Evolutionary conservation across 345 rosid species (phyloP).

Genomic region (Sapria himalayana): DNA sequence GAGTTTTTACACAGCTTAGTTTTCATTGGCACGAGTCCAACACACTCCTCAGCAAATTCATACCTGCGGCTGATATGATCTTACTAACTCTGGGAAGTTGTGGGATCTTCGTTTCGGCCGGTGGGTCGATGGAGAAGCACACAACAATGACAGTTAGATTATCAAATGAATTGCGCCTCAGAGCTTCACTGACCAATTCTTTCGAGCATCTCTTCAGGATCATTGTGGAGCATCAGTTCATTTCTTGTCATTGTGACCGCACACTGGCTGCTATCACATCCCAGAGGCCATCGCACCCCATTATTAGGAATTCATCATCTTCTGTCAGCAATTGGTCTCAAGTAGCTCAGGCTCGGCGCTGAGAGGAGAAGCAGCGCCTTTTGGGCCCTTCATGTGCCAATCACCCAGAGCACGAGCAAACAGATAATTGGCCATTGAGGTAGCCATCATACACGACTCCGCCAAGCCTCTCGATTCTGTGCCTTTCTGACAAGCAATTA

Average conservation of each 20-base stretch:
- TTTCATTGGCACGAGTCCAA: slow-evolving; percentile 24
- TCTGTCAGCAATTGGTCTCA: slow-evolving; percentile 33
- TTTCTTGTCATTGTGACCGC: slow-evolving; percentile 48
- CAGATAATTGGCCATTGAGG: slow-evolving; percentile 54
- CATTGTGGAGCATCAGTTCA: slow-evolving; percentile 35
- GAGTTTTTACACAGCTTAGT: slow-evolving; percentile 3
- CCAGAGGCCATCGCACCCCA: slow-evolving; percentile 89
- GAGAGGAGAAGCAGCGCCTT: slow-evolving; percentile 49
- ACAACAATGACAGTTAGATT: slow-evolving; percentile 63
- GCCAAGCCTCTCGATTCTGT: slow-evolving; percentile 20
- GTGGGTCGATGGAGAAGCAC: slow-evolving; percentile 26
- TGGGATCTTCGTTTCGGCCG: slow-evolving; percentile 9
- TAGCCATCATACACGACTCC: slow-evolving; percentile 51
- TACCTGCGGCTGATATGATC: slow-evolving; percentile 11
- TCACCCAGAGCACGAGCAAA: slow-evolving; percentile 72
- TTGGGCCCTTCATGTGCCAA: slow-evolving; percentile 68
- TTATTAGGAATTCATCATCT: slow-evolving; percentile 75
- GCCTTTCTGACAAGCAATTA: slow-evolving; percentile 14
- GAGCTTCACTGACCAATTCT: slow-evolving; percentile 69
- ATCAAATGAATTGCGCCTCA: slow-evolving; percentile 34
- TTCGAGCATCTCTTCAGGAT: slow-evolving; percentile 54
- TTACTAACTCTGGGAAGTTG: slow-evolving; percentile 9
- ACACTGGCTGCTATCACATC: slow-evolving; percentile 73
- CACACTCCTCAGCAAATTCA: slow-evolving; percentile 5
- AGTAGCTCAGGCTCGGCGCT: slow-evolving; percentile 60